Evolutionary conservation across 2,329 filamentous ascomycete species (phyloP).

Genomic region (Fusarium penzigii): DNA sequence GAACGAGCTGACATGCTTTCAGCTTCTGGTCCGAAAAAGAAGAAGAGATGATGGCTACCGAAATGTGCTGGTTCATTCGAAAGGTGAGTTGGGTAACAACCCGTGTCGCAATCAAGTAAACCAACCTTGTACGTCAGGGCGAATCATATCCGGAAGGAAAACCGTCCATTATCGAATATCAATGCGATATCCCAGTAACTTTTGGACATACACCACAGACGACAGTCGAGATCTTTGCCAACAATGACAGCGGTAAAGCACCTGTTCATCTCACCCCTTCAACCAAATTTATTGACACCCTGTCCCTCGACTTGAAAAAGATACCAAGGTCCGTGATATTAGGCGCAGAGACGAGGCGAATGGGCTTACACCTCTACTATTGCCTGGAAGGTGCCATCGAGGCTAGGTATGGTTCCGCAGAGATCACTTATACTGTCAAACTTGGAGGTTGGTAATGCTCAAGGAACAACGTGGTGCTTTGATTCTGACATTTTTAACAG

Average conservation of each 20-base stretch:
- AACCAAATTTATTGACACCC: conserved; percentile 35
- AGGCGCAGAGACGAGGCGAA: conserved; percentile 32
- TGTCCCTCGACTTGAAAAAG: conserved; percentile 38
- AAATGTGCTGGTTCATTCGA: conserved; percentile 43
- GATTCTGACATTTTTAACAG: conserved; percentile 24
- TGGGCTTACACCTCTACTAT: conserved; percentile 40
- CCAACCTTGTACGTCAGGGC: conserved; percentile 28
- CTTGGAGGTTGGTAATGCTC: conserved; percentile 34
- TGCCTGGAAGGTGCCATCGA: conserved; percentile 39
- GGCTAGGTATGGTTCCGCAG: conserved; percentile 40
- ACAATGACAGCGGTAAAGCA: conserved; percentile 32
- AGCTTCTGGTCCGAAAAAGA: conserved; percentile 43
- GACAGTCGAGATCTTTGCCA: conserved; percentile 40
- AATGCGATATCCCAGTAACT: conserved; percentile 40
- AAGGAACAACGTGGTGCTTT: conserved; percentile 5
- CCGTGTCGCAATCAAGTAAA: background rate
- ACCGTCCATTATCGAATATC: conserved; percentile 39
- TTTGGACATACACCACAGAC: conserved; percentile 38
- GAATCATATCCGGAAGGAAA: conserved; percentile 40
- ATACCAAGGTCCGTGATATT: conserved; percentile 35
- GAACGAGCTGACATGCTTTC: conserved; percentile 13
- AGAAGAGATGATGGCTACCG: conserved; percentile 36
- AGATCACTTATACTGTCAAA: conserved; percentile 40
- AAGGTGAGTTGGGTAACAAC: conserved; percentile 31
- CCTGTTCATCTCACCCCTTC: conserved; percentile 33